These are phyloP conservation scores for Rubia yunnanensis DNA, from an alignment of 257 asterid species.

Conservation along the genomic window DNA sequence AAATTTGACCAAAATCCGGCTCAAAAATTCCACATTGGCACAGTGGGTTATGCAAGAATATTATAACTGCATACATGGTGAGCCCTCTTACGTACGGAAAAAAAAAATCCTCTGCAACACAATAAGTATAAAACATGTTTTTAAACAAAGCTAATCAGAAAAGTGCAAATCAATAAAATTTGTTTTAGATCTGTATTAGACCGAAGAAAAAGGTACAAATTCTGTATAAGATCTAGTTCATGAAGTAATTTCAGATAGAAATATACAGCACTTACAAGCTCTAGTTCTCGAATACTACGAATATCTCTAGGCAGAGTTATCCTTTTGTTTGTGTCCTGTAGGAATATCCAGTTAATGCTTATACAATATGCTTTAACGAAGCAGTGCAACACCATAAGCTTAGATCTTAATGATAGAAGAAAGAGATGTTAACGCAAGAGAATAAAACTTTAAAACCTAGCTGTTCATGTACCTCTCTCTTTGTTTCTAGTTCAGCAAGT, in stretches of 20 bases:
- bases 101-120: not conserved
- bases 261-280: conserved; percentile 55
- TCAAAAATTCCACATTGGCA: not conserved
- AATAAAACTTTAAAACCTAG: conserved; percentile 8
- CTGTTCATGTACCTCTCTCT: conserved; percentile 55
- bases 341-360: conserved; percentile 18
- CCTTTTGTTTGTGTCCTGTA: conserved; percentile 85
- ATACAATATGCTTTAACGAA: conserved; percentile 5
- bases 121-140: not conserved
- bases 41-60: not conserved
- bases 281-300: conserved; percentile 81
- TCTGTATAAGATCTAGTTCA: not conserved
- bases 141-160: not conserved
- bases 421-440: not conserved
- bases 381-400: not conserved
- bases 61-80: not conserved
- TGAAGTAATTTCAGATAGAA: not conserved
- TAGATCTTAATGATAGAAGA: not conserved
- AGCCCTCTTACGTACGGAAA: not conserved
- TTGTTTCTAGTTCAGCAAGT: conserved; percentile 95
- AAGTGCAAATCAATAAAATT: not conserved
- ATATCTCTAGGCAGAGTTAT: conserved; percentile 81
- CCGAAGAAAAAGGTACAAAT: not conserved
- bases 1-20: not conserved
- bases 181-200: not conserved